Conservation (phyloP, 2,329 filamentous ascomycete species). For the Pyrenophora graminea region DNA sequence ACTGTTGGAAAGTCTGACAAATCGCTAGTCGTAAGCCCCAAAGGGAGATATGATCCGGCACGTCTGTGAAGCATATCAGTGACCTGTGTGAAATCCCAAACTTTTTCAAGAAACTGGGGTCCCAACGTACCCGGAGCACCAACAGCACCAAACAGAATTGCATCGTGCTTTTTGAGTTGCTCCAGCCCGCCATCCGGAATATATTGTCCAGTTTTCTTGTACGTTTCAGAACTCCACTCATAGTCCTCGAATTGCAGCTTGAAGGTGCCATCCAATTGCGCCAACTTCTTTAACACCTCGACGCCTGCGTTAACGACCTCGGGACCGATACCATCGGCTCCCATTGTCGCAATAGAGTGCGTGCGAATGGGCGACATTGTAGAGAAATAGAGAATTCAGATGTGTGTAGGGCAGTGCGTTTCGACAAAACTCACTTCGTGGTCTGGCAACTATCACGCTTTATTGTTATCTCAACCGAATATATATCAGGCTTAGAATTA, state of each 20-base stretch:
- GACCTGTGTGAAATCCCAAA: background rate
- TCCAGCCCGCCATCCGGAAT: slow-evolving; percentile 65
- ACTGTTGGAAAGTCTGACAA: slow-evolving; percentile 60
- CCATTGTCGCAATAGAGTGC: slow-evolving; percentile 55
- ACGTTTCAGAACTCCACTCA: slow-evolving; percentile 70
- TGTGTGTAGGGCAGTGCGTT: background rate
- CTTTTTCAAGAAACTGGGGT: background rate
- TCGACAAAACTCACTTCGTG: too few relatives aligned
- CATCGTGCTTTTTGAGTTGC: slow-evolving; percentile 62
- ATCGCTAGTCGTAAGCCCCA: slow-evolving; percentile 62
- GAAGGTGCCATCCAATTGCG: slow-evolving; percentile 60
- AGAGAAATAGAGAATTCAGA: background rate
- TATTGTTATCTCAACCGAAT: too few relatives aligned
- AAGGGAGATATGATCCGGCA: slow-evolving; percentile 61
- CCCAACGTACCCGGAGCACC: slow-evolving; percentile 58
- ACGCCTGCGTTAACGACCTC: slow-evolving; percentile 70
- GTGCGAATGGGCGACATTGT: slow-evolving; percentile 34
- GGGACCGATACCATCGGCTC: slow-evolving; percentile 70
- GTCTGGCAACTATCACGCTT: too few relatives aligned
- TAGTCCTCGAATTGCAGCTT: slow-evolving; percentile 64
- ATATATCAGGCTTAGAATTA: too few relatives aligned
- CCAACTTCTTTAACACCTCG: slow-evolving; percentile 61
- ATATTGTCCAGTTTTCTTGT: slow-evolving; percentile 68
- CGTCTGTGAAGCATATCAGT: slow-evolving; percentile 42
- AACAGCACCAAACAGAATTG: slow-evolving; percentile 71